Evolutionary conservation across 805 yeast genomes (phyloP), one percentile per base, ranked within the genome.

Genomic region (Candida anglica): DNA sequence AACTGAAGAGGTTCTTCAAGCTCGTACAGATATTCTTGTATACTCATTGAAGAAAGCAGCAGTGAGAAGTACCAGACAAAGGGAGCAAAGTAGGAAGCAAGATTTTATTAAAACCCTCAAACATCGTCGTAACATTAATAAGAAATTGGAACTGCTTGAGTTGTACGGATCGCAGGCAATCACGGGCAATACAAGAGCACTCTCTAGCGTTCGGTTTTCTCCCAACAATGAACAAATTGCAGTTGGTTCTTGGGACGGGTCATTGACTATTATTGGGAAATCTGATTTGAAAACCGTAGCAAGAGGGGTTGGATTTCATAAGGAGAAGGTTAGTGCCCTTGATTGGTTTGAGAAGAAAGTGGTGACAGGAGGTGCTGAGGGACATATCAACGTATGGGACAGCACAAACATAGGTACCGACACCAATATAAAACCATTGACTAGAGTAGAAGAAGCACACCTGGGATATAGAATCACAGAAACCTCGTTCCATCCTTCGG

Each of bases 201-300:
- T 84, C 0, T 80, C 95, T 0, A 53, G 66, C 2, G 75, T 80
- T 1, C 46, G 75, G 5, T 65, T 75, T 38, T 64, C 77, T 4
- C 56, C 61, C 0, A 50, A 62, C 33, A 53, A 61, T 3, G 27
- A 46, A 2, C 33, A 7, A 6, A 55, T 85, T 3, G 82, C 86
- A 0, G 65, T 77, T 10, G 93, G 88, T 0, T 83, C 93, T 23
- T 91, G 98, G 97, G 76, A 80, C 41, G 97, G 97, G 3, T 66
- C 68, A 18, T 45, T 86, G 4, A 71, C 69, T 40, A 41, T 86
- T 1, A 27, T 82, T n/a, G 54, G 71, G 28, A 43, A 55, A 3
- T 46, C 56, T 0, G 53, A 69, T 3, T 55, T 81, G 27, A 56
- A 59, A 14, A 41, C 41, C 3, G 44, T 39, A 10, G 20, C 34